phyloP scores from a whole-genome alignment of 140 eudicot genomes.

The Cichorium intybus region DNA sequence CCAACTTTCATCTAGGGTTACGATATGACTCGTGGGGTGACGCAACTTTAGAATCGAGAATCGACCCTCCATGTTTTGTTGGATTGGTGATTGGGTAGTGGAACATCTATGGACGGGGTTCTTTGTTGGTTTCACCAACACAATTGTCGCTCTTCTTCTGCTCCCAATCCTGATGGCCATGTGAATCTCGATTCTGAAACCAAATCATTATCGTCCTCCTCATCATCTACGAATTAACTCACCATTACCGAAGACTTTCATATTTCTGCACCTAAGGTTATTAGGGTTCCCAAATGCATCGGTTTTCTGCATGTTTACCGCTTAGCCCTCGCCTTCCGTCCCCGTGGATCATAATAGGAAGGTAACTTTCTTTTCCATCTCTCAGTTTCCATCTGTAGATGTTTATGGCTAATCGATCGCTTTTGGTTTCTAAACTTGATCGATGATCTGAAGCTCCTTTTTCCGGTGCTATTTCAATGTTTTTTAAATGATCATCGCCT shows the following conservation, averaged over 20 bases:
- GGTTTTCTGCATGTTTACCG: conserved; percentile 7
- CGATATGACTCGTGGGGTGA: too few relatives aligned
- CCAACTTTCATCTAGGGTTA: too few relatives aligned
- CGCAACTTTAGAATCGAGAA: too few relatives aligned
- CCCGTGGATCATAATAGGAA: conserved; percentile 65
- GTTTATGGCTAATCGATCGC: too few relatives aligned
- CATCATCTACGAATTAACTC: conserved; percentile 15
- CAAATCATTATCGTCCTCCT: conserved; percentile 23
- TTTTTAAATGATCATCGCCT: too few relatives aligned
- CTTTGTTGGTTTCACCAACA: conserved; percentile 82
- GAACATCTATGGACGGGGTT: conserved; percentile 91
- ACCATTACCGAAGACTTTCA: conserved; percentile 50
- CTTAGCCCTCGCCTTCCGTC: conserved; percentile 22
- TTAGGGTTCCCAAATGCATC: conserved; percentile 69
- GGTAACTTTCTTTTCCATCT: conserved; percentile 27
- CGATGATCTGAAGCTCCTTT: too few relatives aligned
- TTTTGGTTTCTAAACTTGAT: too few relatives aligned
- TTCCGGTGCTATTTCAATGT: too few relatives aligned
- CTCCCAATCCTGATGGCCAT: conserved; percentile 5
- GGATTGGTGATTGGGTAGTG: too few relatives aligned
- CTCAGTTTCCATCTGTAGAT: too few relatives aligned
- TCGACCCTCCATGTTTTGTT: too few relatives aligned
- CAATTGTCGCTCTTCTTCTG: conserved; percentile 47
- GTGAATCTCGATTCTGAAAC: conserved; percentile 19
- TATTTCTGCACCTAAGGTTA: conserved; percentile 52